These are phyloP conservation scores for Verticillium nonalfalfae DNA, from an alignment of 2,329 filamentous ascomycete species.

Conservation along the genomic window DNA sequence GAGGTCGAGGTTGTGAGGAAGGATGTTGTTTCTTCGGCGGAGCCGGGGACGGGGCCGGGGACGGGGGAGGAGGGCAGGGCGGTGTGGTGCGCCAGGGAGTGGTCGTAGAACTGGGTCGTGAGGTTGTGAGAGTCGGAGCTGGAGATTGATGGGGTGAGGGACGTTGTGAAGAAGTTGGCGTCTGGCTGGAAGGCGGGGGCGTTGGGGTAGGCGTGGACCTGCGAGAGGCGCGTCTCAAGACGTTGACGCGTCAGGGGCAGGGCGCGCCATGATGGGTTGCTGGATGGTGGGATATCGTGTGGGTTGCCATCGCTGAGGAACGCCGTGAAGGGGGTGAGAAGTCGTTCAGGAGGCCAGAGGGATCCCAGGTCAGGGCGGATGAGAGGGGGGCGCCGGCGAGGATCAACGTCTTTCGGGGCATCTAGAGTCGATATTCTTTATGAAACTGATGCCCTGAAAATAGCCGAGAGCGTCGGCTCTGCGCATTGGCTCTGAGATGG, in stretches of 20 bases:
- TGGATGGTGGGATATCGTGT: not conserved
- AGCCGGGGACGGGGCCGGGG: no score
- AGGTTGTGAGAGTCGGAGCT: constrained; percentile 10
- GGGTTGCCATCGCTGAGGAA: constrained; percentile 1
- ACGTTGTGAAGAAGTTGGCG: constrained; percentile 38
- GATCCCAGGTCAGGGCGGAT: constrained; percentile 18
- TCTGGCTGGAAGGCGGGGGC: constrained; percentile 17
- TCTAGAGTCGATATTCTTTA: constrained; percentile 1
- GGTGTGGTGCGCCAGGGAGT: constrained; percentile 68
- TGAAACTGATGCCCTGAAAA: no score
- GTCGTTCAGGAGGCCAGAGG: constrained; percentile 19
- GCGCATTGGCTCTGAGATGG: not conserved
- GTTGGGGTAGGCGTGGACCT: constrained; percentile 30
- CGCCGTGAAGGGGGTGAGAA: constrained; percentile 15
- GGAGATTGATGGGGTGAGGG: constrained; percentile 29
- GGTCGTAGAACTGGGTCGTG: constrained; percentile 66
- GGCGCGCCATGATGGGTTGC: constrained; percentile 44
- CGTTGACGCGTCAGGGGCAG: constrained; percentile 40
- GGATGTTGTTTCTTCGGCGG: constrained; percentile 16
- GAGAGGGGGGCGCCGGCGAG: constrained; percentile 27
- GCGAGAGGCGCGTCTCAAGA: constrained; percentile 47
- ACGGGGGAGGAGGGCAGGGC: constrained; percentile 50
- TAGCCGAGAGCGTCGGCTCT: no score
- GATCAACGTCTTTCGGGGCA: constrained; percentile 28
- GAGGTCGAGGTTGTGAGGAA: constrained; percentile 27